These are phyloP conservation scores for Wallemia hederae DNA, from an alignment of 1,284 basidiomycete species.

Conservation along the genomic window DNA sequence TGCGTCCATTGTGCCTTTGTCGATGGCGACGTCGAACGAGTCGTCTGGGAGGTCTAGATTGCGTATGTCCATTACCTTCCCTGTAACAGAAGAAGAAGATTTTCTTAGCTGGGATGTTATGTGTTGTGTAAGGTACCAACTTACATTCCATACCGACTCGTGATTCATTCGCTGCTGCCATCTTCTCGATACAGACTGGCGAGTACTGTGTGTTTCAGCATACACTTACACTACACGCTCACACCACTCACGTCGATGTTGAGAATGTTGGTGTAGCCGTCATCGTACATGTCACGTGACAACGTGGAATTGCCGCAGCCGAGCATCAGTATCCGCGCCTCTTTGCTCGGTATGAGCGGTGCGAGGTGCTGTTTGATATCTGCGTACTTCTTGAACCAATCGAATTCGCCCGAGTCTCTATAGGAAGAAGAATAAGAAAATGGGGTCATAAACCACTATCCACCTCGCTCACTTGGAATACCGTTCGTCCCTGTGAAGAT, in stretches of 20 bases:
- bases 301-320: slow-evolving; percentile 69
- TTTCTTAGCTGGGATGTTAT: background rate
- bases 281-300: slow-evolving; percentile 64
- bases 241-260: slow-evolving; percentile 39
- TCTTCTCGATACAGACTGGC: slow-evolving; percentile 43
- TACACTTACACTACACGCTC: background rate
- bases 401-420: slow-evolving; percentile 7
- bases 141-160: slow-evolving; percentile 50
- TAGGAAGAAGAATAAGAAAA: slow-evolving; percentile 6
- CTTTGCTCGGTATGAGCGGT: slow-evolving; percentile 32
- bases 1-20: slow-evolving; percentile 90
- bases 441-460: background rate
- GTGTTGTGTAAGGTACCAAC: slow-evolving; percentile 8
- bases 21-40: slow-evolving; percentile 57
- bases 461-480: slow-evolving; percentile 27
- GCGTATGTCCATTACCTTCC: slow-evolving; percentile 68
- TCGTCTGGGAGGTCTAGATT: slow-evolving; percentile 32
- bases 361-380: slow-evolving; percentile 32
- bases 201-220: slow-evolving; percentile 31
- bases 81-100: slow-evolving; percentile 20
- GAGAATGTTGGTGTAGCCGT: slow-evolving; percentile 53
- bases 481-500: slow-evolving; percentile 29
- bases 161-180: slow-evolving; percentile 29
- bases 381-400: slow-evolving; percentile 39
- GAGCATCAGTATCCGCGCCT: slow-evolving; percentile 46